phyloP scores from a whole-genome alignment of 805 yeast genomes.

The Hanseniaspora clermontiae region DNA sequence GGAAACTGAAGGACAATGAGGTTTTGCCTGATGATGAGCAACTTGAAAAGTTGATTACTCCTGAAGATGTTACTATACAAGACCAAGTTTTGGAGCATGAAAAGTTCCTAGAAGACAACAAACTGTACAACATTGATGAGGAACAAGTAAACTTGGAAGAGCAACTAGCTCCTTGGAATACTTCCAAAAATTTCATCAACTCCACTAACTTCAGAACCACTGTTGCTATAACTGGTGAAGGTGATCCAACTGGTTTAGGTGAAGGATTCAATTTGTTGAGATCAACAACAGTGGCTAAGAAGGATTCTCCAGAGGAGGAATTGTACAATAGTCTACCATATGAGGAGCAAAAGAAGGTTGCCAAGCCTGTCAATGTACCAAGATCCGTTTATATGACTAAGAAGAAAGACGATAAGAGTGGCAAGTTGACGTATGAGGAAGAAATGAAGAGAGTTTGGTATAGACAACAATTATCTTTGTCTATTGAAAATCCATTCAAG shows the following conservation, averaged over 20 bases:
- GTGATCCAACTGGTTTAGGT: conserved; percentile 88
- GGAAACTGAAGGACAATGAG: conserved; percentile 70
- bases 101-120: conserved; percentile 71
- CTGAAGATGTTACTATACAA: conserved; percentile 76
- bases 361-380: conserved; percentile 8
- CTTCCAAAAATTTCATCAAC: conserved; percentile 77
- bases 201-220: conserved; percentile 95
- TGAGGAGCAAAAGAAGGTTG: conserved; percentile 9
- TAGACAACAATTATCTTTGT: conserved; percentile 55
- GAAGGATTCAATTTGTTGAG: conserved; percentile 78
- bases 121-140: conserved; percentile 37
- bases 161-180: conserved; percentile 86
- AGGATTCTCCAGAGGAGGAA: conserved; percentile 4
- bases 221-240: conserved; percentile 87
- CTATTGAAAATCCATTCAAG: conserved; percentile 30
- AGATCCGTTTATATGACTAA: conserved; percentile 1
- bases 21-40: conserved; percentile 63
- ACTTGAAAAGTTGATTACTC: conserved; percentile 69
- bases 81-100: conserved; percentile 94
- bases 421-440: conserved; percentile 76
- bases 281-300: conserved; percentile 30
- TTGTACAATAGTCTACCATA: conserved; percentile 1
- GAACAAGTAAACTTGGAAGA: conserved; percentile 58
- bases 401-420: not conserved
- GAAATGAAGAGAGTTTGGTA: conserved; percentile 86